Evolutionary conservation across 371 early-diverging fungal species (phyloP).

Genomic region (Capillidium rhysosporum): DNA sequence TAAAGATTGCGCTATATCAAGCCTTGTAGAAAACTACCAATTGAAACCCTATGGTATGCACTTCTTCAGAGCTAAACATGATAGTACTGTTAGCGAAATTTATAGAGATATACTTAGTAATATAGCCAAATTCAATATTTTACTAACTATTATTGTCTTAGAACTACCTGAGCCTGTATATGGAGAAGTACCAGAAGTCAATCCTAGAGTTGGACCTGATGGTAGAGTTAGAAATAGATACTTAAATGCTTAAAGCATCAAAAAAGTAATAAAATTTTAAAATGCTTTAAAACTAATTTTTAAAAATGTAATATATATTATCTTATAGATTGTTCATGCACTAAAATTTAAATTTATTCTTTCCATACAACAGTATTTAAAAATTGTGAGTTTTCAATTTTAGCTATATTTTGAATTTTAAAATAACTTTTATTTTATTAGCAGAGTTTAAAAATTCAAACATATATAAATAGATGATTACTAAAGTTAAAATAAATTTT

Average conservation of each 20-base stretch:
- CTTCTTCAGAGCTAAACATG: neutral
- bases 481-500: too few relatives aligned
- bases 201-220: neutral
- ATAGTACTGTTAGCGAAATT: neutral
- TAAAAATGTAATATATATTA: too few relatives aligned
- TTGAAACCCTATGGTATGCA: neutral
- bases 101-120: constrained; percentile 2
- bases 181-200: neutral
- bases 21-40: neutral
- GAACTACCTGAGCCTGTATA: constrained; percentile 1
- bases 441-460: too few relatives aligned
- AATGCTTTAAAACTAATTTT: too few relatives aligned
- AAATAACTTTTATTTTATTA: too few relatives aligned
- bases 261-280: too few relatives aligned
- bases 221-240: constrained; percentile 2
- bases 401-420: too few relatives aligned
- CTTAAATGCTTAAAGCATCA: neutral
- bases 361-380: too few relatives aligned
- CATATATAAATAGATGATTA: too few relatives aligned
- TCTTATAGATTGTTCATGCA: too few relatives aligned
- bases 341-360: too few relatives aligned
- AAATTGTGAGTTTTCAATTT: too few relatives aligned
- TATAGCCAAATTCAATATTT: neutral
- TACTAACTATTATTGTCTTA: neutral
- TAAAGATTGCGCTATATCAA: neutral